These are phyloP conservation scores for Lasiodiplodia sp. DNA, from an alignment of 2,329 filamentous ascomycete genomes.

Conservation along the genomic window DNA sequence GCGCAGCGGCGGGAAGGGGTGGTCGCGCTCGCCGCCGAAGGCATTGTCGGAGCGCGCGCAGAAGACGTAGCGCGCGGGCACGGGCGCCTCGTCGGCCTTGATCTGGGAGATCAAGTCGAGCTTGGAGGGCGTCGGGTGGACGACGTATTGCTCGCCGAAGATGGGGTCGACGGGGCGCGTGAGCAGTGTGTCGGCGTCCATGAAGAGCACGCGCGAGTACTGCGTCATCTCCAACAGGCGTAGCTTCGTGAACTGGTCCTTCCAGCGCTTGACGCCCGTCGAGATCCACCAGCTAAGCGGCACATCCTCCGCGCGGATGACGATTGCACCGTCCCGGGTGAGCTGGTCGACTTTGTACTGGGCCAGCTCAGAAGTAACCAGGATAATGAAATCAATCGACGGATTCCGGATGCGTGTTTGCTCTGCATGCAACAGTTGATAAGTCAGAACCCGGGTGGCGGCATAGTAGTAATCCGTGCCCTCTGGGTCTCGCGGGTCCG, in stretches of 20 bases:
- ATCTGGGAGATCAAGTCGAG: slow-evolving; percentile 33
- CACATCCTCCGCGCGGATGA: slow-evolving; percentile 48
- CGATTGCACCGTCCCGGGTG: slow-evolving; percentile 48
- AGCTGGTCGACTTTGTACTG: slow-evolving; percentile 43
- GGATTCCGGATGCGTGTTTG: slow-evolving; percentile 37
- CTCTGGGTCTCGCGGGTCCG: slow-evolving; percentile 27
- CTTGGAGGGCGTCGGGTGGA: slow-evolving; percentile 30
- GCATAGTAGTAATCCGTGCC: slow-evolving; percentile 42
- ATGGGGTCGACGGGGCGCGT: slow-evolving; percentile 47
- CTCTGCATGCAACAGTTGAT: slow-evolving; percentile 40
- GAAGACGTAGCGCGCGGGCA: slow-evolving; percentile 52
- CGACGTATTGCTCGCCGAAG: slow-evolving; percentile 44
- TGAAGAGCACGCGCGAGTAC: slow-evolving; percentile 52
- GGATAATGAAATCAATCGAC: slow-evolving; percentile 46
- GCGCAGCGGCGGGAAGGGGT: slow-evolving; percentile 45
- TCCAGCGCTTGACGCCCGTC: slow-evolving; percentile 49
- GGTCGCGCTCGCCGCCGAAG: slow-evolving; percentile 39
- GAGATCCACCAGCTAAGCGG: slow-evolving; percentile 44
- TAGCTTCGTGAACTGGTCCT: slow-evolving; percentile 54
- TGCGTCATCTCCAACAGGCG: slow-evolving; percentile 51
- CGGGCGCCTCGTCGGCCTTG: slow-evolving; percentile 42
- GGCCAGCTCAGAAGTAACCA: slow-evolving; percentile 45
- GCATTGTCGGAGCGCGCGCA: slow-evolving; percentile 42
- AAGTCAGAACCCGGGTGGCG: slow-evolving; percentile 41
- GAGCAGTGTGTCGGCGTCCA: slow-evolving; percentile 54